A percentile compares a stretch with the other conserved stretches of the same genome.
These are phyloP conservation scores for Asterella californica DNA, from an alignment of 225 moss, liverwort and hornwort genomes.

Conservation along the genomic window DNA sequence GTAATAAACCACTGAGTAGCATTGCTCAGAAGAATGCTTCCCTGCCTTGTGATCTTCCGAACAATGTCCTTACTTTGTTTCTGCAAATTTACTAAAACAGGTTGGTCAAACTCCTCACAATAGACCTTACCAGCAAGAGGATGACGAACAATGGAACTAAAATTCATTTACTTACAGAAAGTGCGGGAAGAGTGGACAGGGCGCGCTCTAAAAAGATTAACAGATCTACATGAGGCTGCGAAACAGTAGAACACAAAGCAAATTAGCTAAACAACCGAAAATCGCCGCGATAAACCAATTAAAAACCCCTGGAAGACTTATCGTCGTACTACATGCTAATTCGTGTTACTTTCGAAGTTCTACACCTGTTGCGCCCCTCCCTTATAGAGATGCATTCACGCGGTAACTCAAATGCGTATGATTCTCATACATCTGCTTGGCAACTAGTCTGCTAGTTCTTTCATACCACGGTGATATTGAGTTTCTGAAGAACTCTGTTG, in stretches of 20 bases:
- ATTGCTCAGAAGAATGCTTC: constrained; percentile 60
- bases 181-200: constrained; percentile 54
- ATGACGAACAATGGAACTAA: no score
- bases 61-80: constrained; percentile 48
- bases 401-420: neutral
- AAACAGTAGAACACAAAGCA: neutral
- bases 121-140: neutral
- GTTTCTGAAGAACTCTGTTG: constrained; percentile 62
- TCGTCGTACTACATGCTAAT: neutral
- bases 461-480: constrained; percentile 64
- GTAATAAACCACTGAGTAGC: constrained; percentile 73
- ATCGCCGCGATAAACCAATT: neutral
- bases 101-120: neutral
- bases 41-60: constrained; percentile 63
- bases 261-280: neutral
- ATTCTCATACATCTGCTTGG: neutral
- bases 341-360: no score
- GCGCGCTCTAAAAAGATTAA: constrained; percentile 78
- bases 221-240: constrained; percentile 67
- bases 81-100: constrained; percentile 26
- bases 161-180: constrained; percentile 38
- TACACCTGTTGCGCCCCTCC: no score
- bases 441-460: neutral
- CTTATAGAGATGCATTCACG: no score
- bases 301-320: neutral